Percentiles rank a stretch among this genome's conserved stretches.
Evolutionary conservation across 2,329 filamentous ascomycete genomes (phyloP).

Genomic region (Colletotrichum sp.): DNA sequence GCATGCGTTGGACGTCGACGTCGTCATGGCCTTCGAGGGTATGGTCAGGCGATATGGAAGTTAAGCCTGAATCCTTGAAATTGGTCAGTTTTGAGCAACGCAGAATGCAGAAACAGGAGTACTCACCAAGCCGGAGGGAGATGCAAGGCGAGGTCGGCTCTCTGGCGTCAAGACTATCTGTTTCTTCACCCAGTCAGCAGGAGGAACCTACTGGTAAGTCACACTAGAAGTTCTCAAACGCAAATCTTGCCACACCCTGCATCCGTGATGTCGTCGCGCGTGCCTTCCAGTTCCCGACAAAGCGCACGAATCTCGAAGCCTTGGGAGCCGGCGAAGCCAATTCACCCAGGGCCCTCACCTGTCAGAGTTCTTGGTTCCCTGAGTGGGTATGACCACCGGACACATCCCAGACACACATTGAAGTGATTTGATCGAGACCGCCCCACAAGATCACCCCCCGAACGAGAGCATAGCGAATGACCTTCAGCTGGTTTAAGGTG

Average conservation of each 20-base stretch:
- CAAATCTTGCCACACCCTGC: not conserved
- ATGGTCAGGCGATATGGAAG: no score
- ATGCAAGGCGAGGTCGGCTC: not conserved
- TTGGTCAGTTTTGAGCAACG: not conserved
- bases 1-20: no score
- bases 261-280: conserved; percentile 1
- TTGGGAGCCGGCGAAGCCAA: not conserved
- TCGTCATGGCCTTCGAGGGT: no score
- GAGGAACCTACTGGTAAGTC: conserved; percentile 1
- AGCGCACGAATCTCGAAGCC: not conserved
- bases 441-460: not conserved
- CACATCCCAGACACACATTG: not conserved
- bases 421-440: not conserved
- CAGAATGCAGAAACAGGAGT: not conserved
- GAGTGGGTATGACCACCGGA: not conserved
- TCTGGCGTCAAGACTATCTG: not conserved
- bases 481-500: not conserved
- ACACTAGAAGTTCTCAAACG: not conserved
- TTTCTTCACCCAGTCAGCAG: conserved; percentile 8
- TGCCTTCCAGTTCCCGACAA: not conserved
- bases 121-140: not conserved
- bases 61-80: fast-evolving
- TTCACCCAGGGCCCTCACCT: not conserved
- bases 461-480: not conserved
- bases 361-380: not conserved